Base-by-base conservation (phyloP, 2,329 filamentous ascomycete genomes). In the Fusarium sp. region DNA sequence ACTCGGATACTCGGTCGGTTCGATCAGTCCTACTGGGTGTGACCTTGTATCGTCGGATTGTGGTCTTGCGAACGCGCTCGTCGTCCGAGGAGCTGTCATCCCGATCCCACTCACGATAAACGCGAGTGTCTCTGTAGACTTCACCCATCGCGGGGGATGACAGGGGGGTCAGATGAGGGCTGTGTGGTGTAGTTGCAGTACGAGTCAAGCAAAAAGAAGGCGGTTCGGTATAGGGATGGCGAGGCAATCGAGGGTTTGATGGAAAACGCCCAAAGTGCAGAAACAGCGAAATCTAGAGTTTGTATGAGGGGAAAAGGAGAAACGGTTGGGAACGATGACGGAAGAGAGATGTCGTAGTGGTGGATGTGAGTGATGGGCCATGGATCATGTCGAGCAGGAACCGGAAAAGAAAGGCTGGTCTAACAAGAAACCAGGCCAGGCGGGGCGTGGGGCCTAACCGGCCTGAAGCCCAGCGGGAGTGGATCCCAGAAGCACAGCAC, bases 1-100 rank as follows among this genome's bases (percentile, higher is more conserved):
- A 78, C 52, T 87, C 85, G 60, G 85, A 82, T 66, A 82, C 68
- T 66, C 82, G 80, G 52, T 85, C 83, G 73, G 84, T 81, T 10
- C 82, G 83, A 69, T 86, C 86, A 57, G 82, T 80, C 62, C 83
- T 83, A 62, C 79, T 81, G 13, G 84, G 83, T 10, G 81, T 80
- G 32, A 89, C 86, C 78, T 89, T 89, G 83, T 89, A 89, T 65
- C 87, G 85, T 70, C 85, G 86, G 64, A 89, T 84, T n/a, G 86
- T 88, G 6, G 86, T 85, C 68, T 81, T 83, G 76, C 82, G 83
- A 80, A 85, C 85, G 48, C 82, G 81, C 59, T 88, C 86, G 64
- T 88, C 87, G 70, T 87, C 85, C 16, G 81, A 84, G 56, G 80
- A 80, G 70, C 72, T 78, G 60, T 82, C 81, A 48, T 80, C 80